Percentiles rank a stretch among this genome's conserved stretches.
Conservation (phyloP, 2,329 filamentous ascomycete genomes). For the Helotiales sp. region DNA sequence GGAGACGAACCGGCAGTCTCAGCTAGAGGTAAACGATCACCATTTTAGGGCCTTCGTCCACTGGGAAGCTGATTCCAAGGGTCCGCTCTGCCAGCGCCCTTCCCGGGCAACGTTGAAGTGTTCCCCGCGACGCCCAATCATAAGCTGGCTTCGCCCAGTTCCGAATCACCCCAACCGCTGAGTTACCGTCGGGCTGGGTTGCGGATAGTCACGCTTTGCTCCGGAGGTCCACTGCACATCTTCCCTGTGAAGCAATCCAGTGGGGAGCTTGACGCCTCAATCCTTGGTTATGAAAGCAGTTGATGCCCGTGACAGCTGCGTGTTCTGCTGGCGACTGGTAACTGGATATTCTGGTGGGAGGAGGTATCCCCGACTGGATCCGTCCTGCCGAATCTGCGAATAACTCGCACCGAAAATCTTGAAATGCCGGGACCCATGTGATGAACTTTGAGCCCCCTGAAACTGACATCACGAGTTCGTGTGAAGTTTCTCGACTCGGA, state of each 20-base stretch:
- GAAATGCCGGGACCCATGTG: neutral
- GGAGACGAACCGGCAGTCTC: neutral
- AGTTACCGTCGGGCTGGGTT: no score
- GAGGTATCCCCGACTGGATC: neutral
- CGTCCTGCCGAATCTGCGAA: neutral
- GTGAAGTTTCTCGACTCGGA: neutral
- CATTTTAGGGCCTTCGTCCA: neutral
- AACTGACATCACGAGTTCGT: neutral
- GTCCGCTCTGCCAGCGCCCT: conserved; percentile 2
- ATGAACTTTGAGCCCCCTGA: neutral
- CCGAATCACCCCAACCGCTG: conserved; percentile 1
- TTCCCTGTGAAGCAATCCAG: neutral
- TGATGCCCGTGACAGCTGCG: no score
- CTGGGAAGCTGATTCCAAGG: neutral
- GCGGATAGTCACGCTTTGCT: conserved; percentile 4
- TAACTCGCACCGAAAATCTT: neutral
- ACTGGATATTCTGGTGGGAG: neutral
- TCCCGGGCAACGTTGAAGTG: neutral
- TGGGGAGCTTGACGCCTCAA: neutral
- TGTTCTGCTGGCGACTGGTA: no score
- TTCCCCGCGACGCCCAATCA: conserved; percentile 6
- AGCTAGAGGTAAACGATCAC: neutral
- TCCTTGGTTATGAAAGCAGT: no score
- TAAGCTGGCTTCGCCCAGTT: neutral
- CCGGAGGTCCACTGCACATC: neutral